phyloP scores from a whole-genome alignment of 2,329 filamentous ascomycete genomes.

The Fusarium sp. region DNA sequence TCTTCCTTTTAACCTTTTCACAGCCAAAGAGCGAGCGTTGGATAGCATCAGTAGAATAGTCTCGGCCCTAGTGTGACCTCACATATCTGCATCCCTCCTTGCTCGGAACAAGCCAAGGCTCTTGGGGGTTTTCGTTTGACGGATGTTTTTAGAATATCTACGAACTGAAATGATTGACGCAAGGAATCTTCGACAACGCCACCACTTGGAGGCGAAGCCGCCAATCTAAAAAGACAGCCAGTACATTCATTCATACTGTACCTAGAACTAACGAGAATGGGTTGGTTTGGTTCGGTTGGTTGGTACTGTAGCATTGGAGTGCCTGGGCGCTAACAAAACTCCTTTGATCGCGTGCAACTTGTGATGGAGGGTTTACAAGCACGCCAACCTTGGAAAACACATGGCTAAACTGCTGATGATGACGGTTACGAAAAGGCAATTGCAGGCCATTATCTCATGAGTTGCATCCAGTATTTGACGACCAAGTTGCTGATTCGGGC shows the following conservation, averaged over 20 bases:
- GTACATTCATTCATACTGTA: not conserved
- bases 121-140: not conserved
- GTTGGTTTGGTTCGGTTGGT: not conserved
- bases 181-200: constrained; percentile 19
- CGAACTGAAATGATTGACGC: not conserved
- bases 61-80: constrained; percentile 16
- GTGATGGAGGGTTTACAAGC: constrained; percentile 18
- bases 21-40: not conserved
- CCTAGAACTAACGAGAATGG: constrained; percentile 9
- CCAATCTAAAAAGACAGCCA: not conserved
- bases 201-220: constrained; percentile 14
- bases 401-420: constrained; percentile 12
- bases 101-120: not conserved
- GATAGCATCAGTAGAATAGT: constrained; percentile 1
- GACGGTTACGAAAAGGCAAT: constrained; percentile 3
- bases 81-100: not conserved
- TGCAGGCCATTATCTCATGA: not conserved
- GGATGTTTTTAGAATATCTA: not conserved
- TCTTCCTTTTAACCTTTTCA: constrained; percentile 4
- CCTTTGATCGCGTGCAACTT: constrained; percentile 26
- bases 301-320: not conserved
- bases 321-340: constrained; percentile 30
- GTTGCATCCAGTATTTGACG: not conserved
- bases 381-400: constrained; percentile 4
- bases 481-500: not conserved